phyloP scores from a whole-genome alignment of 1,284 basidiomycete species.

The Cutaneotrichosporon sp. region DNA sequence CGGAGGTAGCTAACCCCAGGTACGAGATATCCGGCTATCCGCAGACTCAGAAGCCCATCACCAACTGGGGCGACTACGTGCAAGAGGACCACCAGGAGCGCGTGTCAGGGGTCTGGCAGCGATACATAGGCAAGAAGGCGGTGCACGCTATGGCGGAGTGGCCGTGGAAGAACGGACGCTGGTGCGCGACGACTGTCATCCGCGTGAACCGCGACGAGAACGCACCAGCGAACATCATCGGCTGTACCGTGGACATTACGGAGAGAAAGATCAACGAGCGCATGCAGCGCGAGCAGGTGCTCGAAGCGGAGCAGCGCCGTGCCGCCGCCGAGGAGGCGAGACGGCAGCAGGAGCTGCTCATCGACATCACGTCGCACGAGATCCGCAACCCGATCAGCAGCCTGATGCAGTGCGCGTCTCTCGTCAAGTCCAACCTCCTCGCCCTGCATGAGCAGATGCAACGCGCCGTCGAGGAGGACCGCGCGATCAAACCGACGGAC shows the following conservation, averaged over 20 bases:
- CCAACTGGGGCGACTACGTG: slow-evolving; percentile 41
- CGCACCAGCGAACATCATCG: slow-evolving; percentile 34
- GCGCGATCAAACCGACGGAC: slow-evolving; percentile 14
- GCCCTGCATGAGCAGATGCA: slow-evolving; percentile 42
- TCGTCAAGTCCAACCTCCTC: slow-evolving; percentile 48
- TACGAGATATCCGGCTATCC: slow-evolving; percentile 41
- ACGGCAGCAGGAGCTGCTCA: slow-evolving; percentile 49
- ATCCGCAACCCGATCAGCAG: slow-evolving; percentile 37
- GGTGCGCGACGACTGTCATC: slow-evolving; percentile 36
- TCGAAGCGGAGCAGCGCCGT: slow-evolving; percentile 48
- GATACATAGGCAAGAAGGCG: slow-evolving; percentile 20
- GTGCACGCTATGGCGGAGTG: slow-evolving; percentile 28
- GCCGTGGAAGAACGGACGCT: slow-evolving; percentile 37
- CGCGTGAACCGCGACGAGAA: slow-evolving; percentile 37
- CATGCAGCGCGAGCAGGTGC: slow-evolving; percentile 40
- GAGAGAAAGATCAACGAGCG: slow-evolving; percentile 49
- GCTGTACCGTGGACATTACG: slow-evolving; percentile 48
- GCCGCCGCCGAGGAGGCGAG: slow-evolving; percentile 50
- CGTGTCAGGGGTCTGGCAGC: slow-evolving; percentile 31
- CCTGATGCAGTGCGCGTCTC: slow-evolving; percentile 40
- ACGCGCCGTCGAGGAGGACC: not conserved
- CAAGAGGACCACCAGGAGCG: slow-evolving; percentile 22
- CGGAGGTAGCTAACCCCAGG: slow-evolving; percentile 25
- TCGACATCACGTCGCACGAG: slow-evolving; percentile 52
- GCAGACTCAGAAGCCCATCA: slow-evolving; percentile 18